Conservation (phyloP, 345 rosid genomes). For the Nasturtium officinale region DNA sequence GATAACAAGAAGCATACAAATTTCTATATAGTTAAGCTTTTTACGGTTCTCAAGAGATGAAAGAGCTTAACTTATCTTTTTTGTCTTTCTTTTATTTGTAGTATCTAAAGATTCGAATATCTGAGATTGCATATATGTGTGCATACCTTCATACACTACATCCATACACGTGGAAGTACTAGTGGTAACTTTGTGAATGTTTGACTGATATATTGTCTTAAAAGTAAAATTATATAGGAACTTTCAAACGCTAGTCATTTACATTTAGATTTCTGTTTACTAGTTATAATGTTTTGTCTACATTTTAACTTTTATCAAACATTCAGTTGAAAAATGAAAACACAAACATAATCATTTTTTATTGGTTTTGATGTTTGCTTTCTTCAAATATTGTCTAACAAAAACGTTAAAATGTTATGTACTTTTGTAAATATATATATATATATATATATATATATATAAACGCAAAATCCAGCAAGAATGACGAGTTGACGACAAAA, state of each 20-base stretch:
- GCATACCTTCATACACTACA: neutral
- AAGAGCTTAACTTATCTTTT: constrained; percentile 23
- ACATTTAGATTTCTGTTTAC: constrained; percentile 1
- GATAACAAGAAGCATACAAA: constrained; percentile 37
- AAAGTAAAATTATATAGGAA: neutral
- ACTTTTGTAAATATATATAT: neutral
- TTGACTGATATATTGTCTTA: neutral
- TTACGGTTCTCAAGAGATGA: constrained; percentile 30
- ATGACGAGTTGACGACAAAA: neutral
- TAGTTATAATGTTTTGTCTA: neutral
- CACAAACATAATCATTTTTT: neutral
- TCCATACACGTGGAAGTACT: neutral
- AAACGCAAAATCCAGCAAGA: neutral
- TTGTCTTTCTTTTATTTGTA: constrained; percentile 30
- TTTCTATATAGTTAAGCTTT: constrained; percentile 27
- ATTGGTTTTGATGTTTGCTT: neutral
- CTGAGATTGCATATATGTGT: constrained; percentile 14
- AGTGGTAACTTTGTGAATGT: constrained; percentile 1
- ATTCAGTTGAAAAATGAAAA: neutral
- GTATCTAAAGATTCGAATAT: constrained; percentile 35
- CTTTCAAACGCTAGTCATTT: constrained; percentile 32
- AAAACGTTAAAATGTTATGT: neutral
- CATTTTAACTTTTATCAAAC: neutral
- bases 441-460: too few relatives aligned
- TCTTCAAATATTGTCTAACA: neutral